These are phyloP conservation scores for Phytophthora vignae DNA, from an alignment of 352 stramenopile species.

Conservation along the genomic window DNA sequence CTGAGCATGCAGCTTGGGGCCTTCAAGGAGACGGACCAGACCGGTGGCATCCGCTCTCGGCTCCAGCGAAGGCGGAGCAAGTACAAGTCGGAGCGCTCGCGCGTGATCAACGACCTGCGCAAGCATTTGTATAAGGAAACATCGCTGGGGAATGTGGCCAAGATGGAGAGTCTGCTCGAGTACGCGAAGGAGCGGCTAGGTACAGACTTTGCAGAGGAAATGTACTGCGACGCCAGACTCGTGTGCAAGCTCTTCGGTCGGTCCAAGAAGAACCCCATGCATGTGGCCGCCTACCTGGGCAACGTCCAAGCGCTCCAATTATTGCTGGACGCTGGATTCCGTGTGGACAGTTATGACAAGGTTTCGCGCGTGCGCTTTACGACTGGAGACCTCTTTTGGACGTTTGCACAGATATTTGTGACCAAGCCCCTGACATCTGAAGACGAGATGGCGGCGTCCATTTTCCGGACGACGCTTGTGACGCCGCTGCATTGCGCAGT, in stretches of 20 bases:
- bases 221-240: constrained; percentile 66
- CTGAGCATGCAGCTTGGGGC: constrained; percentile 88
- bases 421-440: constrained; percentile 46
- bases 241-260: constrained; percentile 65
- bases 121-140: constrained; percentile 80
- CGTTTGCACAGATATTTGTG: constrained; percentile 74
- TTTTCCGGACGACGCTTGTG: constrained; percentile 77
- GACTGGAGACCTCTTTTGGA: constrained; percentile 83
- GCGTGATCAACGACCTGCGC: constrained; percentile 62
- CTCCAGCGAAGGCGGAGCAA: constrained; percentile 39
- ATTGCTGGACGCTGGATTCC: constrained; percentile 61
- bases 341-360: constrained; percentile 76
- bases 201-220: constrained; percentile 62
- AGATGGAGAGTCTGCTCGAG: constrained; percentile 60
- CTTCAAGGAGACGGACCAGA: constrained; percentile 86
- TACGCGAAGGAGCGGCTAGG: constrained; percentile 60
- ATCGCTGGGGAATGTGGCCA: constrained; percentile 66
- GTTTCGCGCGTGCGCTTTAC: constrained; percentile 79
- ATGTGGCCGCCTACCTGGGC: constrained; percentile 75
- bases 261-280: constrained; percentile 86
- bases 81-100: constrained; percentile 55
- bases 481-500: constrained; percentile 79
- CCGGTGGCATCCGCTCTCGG: constrained; percentile 73
- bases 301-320: constrained; percentile 69
- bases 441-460: constrained; percentile 63